phyloP scores from a whole-genome alignment of 2,329 filamentous ascomycete genomes.

The Sphaerulina populicola region DNA sequence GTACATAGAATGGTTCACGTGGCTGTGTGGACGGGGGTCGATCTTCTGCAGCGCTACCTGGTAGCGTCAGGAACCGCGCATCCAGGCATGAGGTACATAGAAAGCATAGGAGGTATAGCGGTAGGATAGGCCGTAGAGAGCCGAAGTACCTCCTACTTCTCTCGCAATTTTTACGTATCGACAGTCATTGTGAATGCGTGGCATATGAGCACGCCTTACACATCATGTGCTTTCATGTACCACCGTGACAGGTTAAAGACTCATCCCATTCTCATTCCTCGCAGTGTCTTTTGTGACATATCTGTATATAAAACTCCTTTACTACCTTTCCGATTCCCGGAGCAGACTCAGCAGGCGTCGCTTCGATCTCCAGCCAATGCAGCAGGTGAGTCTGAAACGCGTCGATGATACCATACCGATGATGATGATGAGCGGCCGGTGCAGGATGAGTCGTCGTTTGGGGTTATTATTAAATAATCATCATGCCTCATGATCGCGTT shows the following conservation, averaged over 20 bases:
- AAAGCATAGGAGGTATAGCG: background rate
- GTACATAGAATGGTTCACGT: too few species aligned
- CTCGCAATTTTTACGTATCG: background rate
- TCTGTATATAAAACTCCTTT: too few species aligned
- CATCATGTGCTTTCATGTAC: too few species aligned
- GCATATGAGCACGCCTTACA: too few species aligned
- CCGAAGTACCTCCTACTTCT: background rate
- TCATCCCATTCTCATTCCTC: background rate
- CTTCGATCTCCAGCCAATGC: slow-evolving; percentile 3
- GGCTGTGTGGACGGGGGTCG: too few species aligned
- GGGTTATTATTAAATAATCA: too few species aligned
- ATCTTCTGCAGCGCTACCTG: too few species aligned
- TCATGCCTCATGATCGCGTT: background rate
- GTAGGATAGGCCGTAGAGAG: slow-evolving; percentile 4
- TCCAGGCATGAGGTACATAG: background rate
- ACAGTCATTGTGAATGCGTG: too few species aligned
- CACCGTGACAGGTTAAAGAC: background rate
- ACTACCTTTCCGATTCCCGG: background rate
- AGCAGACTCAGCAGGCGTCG: background rate
- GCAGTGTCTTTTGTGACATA: background rate
- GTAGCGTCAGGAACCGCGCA: too few species aligned
- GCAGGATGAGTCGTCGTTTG: too few species aligned
- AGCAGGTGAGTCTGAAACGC: slow-evolving; percentile 6
- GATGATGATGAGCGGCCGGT: too few species aligned
- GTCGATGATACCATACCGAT: too few species aligned